These are phyloP conservation scores for Cicer chorassanicum DNA, from an alignment of 306 rosid genomes.

Conservation along the genomic window DNA sequence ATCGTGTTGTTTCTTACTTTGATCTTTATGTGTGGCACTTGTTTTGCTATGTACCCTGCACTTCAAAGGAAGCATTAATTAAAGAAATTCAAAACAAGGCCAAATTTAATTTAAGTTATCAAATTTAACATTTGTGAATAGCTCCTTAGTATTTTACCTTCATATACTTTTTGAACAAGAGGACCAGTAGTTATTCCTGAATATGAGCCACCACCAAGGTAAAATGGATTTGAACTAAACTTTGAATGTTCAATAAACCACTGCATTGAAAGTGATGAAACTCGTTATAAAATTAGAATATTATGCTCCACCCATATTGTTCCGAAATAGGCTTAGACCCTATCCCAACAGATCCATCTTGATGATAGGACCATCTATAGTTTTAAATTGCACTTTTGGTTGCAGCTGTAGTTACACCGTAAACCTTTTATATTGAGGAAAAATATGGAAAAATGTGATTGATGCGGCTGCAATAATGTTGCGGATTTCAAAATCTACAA, in stretches of 20 bases:
- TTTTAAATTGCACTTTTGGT: no score
- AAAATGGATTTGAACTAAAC: slow-evolving; percentile 56
- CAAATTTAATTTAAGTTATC: background rate
- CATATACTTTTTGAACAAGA: slow-evolving; percentile 45
- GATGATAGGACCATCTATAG: no score
- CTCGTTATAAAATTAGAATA: background rate
- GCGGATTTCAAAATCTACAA: no score
- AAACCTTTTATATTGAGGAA: no score
- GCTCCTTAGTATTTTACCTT: slow-evolving; percentile 44
- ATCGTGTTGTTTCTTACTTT: slow-evolving; percentile 46
- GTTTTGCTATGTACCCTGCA: slow-evolving; percentile 47
- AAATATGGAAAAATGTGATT: no score
- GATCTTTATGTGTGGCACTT: slow-evolving; percentile 52
- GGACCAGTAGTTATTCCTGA: slow-evolving; percentile 48
- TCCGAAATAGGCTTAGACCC: no score
- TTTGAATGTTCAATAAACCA: slow-evolving; percentile 61
- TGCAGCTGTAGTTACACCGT: no score
- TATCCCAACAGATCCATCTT: no score
- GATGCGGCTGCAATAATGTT: no score
- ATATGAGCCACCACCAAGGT: slow-evolving; percentile 64
- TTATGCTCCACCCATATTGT: background rate
- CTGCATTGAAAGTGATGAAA: slow-evolving; percentile 42
- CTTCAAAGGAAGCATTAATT: slow-evolving; percentile 7
- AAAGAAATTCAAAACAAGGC: background rate
- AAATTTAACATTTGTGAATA: background rate